These are phyloP conservation scores for Calvatia gigantea DNA, from an alignment of 768 basidiomycete species.

Conservation along the genomic window DNA sequence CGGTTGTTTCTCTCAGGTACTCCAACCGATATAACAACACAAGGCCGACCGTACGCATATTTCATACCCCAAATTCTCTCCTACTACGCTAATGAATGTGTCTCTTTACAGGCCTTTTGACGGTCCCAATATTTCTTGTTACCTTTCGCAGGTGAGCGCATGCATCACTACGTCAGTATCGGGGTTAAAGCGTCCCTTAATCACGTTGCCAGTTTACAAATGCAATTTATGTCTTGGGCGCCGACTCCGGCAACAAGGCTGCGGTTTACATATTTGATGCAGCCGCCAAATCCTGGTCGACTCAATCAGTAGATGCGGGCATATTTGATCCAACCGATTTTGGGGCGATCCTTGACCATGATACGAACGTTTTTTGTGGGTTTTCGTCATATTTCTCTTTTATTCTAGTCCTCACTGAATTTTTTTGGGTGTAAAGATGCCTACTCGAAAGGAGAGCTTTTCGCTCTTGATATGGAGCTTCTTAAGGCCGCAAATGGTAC, in stretches of 20 bases:
- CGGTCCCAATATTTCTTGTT: slow-evolving; percentile 62
- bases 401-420: not conserved
- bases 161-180: not conserved
- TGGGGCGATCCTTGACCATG: slow-evolving; percentile 83
- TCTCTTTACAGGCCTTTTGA: slow-evolving; percentile 54
- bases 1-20: slow-evolving; percentile 37
- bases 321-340: slow-evolving; percentile 62
- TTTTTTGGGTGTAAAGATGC: slow-evolving; percentile 45
- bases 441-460: slow-evolving; percentile 62
- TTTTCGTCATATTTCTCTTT: slow-evolving; percentile 11
- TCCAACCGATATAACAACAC: slow-evolving; percentile 65
- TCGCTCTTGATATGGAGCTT: slow-evolving; percentile 63
- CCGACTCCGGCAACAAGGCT: slow-evolving; percentile 64
- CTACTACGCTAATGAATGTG: slow-evolving; percentile 2
- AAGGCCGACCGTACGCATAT: slow-evolving; percentile 70
- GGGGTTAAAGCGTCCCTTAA: not conserved
- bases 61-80: not conserved
- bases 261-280: slow-evolving; percentile 83
- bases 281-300: slow-evolving; percentile 69
- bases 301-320: slow-evolving; percentile 53
- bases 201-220: slow-evolving; percentile 61
- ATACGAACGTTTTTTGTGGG: slow-evolving; percentile 88
- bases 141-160: slow-evolving; percentile 57
- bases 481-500: slow-evolving; percentile 58
- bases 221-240: slow-evolving; percentile 81